Base-by-base conservation (phyloP, 2,329 filamentous ascomycete species). In the Cadophora gregata region DNA sequence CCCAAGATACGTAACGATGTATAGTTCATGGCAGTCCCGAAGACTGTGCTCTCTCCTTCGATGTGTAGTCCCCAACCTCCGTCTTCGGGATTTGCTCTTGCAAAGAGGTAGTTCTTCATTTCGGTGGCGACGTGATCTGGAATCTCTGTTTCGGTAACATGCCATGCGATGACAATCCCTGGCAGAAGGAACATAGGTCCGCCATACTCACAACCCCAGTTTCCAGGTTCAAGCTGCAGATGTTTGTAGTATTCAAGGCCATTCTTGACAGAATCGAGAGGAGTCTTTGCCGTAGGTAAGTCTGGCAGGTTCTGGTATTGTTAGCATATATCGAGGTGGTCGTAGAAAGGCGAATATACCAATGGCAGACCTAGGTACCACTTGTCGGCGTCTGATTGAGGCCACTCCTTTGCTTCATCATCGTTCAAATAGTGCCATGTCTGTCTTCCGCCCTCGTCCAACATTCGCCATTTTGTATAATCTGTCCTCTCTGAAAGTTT, bases 41-140 rank as follows among this genome's bases (percentile, higher is more conserved):
- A 96, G 19, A 94, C 93, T 0, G 92, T 93, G 76, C 92, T 97
- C 73, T 97, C 91, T 21, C 90, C 96, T 78, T 99, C 96, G 64
- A 97, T 96, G 74, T 99, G 96, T 45, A 99, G 81, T 0, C 96
- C 96, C 96, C 96, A 99, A 7, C 96, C 96, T n/a, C 96, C 95
- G 78, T 98, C 93, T 59, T 92, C 87, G 0, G 92, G 90, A 72
- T 97, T 83, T 59, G 95, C 93, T 62, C 93, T 89, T 4, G 93
- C 92, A 75, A 93, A 92, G 0, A 99, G 83, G 79, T 99, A 99
- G 73, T 95, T 93, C 77, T 90, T 95, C 76, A 99, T 96, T 78
- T 97, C 96, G 53, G 88, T 93, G 25, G 90, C 89, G 77, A 93
- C 90, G 66, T 91, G 88, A 68, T 88, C 86, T 1, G 93, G 89